phyloP scores from a whole-genome alignment of 1,284 basidiomycete species.

The Ganoderma resinaceum region DNA sequence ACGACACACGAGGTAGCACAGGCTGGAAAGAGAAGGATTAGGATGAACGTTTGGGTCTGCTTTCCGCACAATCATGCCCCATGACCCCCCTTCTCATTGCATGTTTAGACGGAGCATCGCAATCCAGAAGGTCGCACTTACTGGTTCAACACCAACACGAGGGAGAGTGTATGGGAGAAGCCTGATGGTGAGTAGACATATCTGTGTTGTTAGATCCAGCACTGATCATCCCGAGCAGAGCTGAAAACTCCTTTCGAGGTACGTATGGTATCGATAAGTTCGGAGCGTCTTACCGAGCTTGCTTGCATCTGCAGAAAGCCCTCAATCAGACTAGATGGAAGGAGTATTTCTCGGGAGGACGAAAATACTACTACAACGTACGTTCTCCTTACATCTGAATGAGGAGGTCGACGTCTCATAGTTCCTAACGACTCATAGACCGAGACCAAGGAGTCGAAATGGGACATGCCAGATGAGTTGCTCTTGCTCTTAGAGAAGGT shows the following conservation, averaged over 20 bases:
- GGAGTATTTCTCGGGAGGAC: conserved; percentile 88
- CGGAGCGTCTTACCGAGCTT: neutral
- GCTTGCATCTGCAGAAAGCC: conserved; percentile 63
- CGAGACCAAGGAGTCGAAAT: conserved; percentile 89
- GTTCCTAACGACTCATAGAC: conserved; percentile 52
- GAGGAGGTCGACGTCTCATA: neutral
- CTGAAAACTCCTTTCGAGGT: conserved; percentile 90
- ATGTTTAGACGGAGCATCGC: conserved; percentile 73
- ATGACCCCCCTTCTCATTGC: neutral
- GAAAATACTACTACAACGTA: conserved; percentile 94
- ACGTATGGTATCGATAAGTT: conserved; percentile 6
- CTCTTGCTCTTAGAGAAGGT: conserved; percentile 82
- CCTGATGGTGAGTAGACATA: conserved; percentile 67
- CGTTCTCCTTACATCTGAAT: conserved; percentile 33
- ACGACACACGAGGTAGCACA: neutral
- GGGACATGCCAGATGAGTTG: conserved; percentile 94
- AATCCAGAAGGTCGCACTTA: conserved; percentile 88
- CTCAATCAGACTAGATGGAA: conserved; percentile 90
- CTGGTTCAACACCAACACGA: conserved; percentile 83
- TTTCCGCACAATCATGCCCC: too few species aligned
- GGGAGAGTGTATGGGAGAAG: conserved; percentile 89
- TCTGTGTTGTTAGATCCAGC: conserved; percentile 1
- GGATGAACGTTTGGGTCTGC: conserved; percentile 30
- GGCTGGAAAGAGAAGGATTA: neutral
- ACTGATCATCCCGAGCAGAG: conserved; percentile 48